Evolutionary conservation across 2,329 filamentous ascomycete species (phyloP), one percentile per base, ranked within the genome.

Genomic region (Albophoma yamanashiensis): DNA sequence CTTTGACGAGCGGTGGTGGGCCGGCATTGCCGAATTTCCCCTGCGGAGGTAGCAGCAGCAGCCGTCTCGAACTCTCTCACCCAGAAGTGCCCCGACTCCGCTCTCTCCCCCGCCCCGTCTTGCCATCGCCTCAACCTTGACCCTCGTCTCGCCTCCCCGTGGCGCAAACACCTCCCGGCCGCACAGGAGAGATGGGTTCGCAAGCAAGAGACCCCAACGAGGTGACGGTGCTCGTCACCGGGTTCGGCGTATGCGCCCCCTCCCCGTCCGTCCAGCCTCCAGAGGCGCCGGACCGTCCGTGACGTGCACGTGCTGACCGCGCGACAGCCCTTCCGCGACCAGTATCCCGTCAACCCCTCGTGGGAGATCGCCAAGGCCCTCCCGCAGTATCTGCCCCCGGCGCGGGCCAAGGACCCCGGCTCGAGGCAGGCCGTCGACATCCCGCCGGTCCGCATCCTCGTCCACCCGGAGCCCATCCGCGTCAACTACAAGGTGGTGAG

Each of bases 261-360:
- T 43, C 39, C 6, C 39, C 53, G 43, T 62, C 39, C 53, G 43
- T 62, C 56, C 43, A 57, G 60, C n/a, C 39, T 36, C 38, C 34
- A 36, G 34, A 38, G 36, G 11, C 20, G 36, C 53, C 20, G 22
- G 43, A 15, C 43, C 4, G 22, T 15, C 27, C 55, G 15, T 38
- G 15, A 43, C 45, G 52, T n/a, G n/a, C n/a, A n/a, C 27, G 27
- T 60, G 61, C 66, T 68, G 62, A 69, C 61, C 42, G 34, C 40
- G 27, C 47, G 43, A 58, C 62, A 93, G 89, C 88, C 91, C 1
- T 96, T 95, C 73, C 86, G 87, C 66, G 79, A 75, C n/a, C 76
- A 87, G 53, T 86, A 87, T 68, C 83, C 86, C 36, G 76, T 87
- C 62, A 96, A 96, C 70, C 90, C 91, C 11, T 91, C 91, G 3